Percentiles rank a stretch among this genome's conserved stretches.
Conservation (phyloP, 805 yeast species). For the Candida anglica region DNA sequence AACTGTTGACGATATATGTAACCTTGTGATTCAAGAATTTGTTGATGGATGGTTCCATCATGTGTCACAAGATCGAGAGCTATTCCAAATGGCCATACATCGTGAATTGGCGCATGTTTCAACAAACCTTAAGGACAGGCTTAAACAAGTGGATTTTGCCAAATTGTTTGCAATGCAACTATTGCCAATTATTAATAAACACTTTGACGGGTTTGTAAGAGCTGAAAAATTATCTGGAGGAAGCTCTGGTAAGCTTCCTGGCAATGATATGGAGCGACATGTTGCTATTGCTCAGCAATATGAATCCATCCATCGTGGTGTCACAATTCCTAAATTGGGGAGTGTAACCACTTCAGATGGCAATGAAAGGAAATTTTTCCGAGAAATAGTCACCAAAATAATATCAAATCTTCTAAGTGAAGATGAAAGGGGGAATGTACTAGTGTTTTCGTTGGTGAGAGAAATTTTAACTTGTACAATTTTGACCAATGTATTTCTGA, state of each 20-base stretch:
- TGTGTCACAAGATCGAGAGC: conserved; percentile 29
- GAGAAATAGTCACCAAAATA: conserved; percentile 36
- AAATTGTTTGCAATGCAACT: conserved; percentile 53
- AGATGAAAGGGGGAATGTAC: conserved; percentile 42
- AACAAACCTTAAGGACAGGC: conserved; percentile 35
- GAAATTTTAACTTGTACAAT: conserved; percentile 58
- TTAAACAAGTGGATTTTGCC: conserved; percentile 48
- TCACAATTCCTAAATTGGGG: not conserved
- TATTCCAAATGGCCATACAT: conserved; percentile 38
- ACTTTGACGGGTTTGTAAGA: conserved; percentile 47
- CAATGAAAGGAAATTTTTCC: conserved; percentile 49
- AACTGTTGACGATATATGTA: conserved; percentile 46
- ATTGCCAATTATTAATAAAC: conserved; percentile 64
- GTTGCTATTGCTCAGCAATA: conserved; percentile 34
- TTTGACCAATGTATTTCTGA: conserved; percentile 47
- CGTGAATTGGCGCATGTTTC: conserved; percentile 41
- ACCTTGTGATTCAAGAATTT: conserved; percentile 48
- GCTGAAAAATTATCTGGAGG: conserved; percentile 41
- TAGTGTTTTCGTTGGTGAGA: conserved; percentile 47
- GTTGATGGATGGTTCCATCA: conserved; percentile 52
- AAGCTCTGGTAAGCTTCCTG: conserved; percentile 4
- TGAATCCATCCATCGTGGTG: not conserved
- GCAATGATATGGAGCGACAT: conserved; percentile 31
- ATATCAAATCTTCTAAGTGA: conserved; percentile 49
- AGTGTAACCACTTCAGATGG: conserved; percentile 1